Percentiles rank a stretch among this genome's conserved stretches.
These are phyloP conservation scores for Jamesozyma lodderae DNA, from an alignment of 805 yeast genomes.

Conservation along the genomic window DNA sequence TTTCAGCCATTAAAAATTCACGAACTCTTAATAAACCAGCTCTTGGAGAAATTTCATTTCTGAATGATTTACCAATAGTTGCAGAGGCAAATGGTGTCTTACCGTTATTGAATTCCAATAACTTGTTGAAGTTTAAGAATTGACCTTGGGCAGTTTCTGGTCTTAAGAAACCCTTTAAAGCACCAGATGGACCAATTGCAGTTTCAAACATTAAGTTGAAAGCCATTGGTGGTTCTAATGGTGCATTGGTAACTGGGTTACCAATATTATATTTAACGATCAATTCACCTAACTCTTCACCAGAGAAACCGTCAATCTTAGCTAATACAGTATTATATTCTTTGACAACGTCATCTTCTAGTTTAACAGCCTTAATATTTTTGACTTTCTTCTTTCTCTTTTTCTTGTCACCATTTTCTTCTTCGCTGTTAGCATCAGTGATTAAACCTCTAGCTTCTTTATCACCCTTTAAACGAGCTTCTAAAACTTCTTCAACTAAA, in stretches of 20 bases:
- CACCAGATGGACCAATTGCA: slow-evolving; percentile 98
- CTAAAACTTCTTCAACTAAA: slow-evolving; percentile 94
- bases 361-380: slow-evolving; percentile 80
- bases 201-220: slow-evolving; percentile 99
- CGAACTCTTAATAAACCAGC: slow-evolving; percentile 96
- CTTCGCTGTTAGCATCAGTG: slow-evolving; percentile 50
- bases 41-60: slow-evolving; percentile 98
- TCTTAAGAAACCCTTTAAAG: slow-evolving; percentile 86
- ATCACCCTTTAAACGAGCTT: slow-evolving; percentile 93
- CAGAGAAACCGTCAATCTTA: slow-evolving; percentile 91
- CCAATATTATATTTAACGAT: slow-evolving; percentile 74
- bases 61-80: slow-evolving; percentile 94
- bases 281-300: slow-evolving; percentile 82
- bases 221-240: slow-evolving; percentile 82
- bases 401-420: slow-evolving; percentile 73
- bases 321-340: slow-evolving; percentile 87
- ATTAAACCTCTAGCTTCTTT: slow-evolving; percentile 86
- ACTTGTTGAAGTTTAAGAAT: slow-evolving; percentile 87
- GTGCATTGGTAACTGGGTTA: slow-evolving; percentile 85
- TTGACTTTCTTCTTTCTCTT: slow-evolving; percentile 94
- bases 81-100: slow-evolving; percentile 99
- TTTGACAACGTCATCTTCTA: slow-evolving; percentile 67
- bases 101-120: slow-evolving; percentile 88
- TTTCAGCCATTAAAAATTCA: slow-evolving; percentile 98
- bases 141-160: slow-evolving; percentile 99